Base-by-base conservation (phyloP, 108 stramenopile species). In the Thalassiosira profunda region DNA sequence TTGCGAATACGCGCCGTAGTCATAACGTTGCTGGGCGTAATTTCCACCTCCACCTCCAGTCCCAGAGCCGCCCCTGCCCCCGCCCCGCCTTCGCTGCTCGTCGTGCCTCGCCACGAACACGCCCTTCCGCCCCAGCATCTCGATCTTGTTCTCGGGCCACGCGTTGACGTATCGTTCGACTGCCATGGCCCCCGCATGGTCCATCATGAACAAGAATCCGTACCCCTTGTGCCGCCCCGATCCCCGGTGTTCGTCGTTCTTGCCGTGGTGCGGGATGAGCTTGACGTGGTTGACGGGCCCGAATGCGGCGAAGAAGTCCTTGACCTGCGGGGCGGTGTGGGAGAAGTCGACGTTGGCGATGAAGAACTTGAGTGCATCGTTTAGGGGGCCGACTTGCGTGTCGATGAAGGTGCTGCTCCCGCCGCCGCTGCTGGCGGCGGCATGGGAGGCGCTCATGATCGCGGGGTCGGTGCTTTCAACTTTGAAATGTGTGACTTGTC, bases 201-300 rank as follows among this genome's bases (percentile, higher is more conserved):
- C 70, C 15, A 69, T 25, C 80, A 81, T 81, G 70, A 49, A 76
- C 9, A 81, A 31, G 41, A 81, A 81, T 36, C 80, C 80, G 29
- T 76, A 76, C 36, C 80, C 80, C 49, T 65, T 70, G 35, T 74
- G 70, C 35, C 35, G 36, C 5, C 33, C 21, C 6, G 17, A 3
- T 23, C 35, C 55, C n/a, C 4, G 23, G 26, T 65, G 38, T 12
- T 33, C 36, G 23, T 23, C 20, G 31, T 1, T 28, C 15, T 8
- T 28, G 4, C 43, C 36, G 14, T 40, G 57, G 21, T 69, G 47
- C 9, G 59, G 68, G 9, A 81, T 51, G 29, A 81, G 60, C 45
- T 76, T 81, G 35, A 81, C 80, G 40, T 59, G 54, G 60, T 81
- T 81, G 15, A 81, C 80, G 14, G 43, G 46, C 10, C 80, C 80